Evolutionary conservation across 148 eudicot species (phyloP).

Genomic region (Cornus suecica): DNA sequence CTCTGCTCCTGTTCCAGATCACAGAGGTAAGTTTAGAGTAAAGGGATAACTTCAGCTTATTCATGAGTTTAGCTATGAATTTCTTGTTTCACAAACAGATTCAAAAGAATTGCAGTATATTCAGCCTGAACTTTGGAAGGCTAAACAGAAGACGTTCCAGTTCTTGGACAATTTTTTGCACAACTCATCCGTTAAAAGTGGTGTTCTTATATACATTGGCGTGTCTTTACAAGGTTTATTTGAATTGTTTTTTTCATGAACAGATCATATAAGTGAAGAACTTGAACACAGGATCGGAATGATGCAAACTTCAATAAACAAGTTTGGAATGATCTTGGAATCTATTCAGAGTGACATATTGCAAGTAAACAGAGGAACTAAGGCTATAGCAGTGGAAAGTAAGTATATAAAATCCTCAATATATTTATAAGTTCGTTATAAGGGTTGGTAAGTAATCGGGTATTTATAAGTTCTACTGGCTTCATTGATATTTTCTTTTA

Average conservation of each 20-base stretch:
- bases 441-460: too few relatives aligned
- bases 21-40: conserved; percentile 54
- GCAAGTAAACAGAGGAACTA: conserved; percentile 87
- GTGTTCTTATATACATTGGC: not conserved
- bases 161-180: not conserved
- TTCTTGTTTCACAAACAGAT: conserved; percentile 1
- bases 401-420: conserved; percentile 24
- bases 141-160: not conserved
- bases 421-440: conserved; percentile 1
- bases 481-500: not conserved
- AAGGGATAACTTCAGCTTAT: not conserved
- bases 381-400: conserved; percentile 75
- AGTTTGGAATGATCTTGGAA: conserved; percentile 79
- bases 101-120: not conserved
- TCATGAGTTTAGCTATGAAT: not conserved
- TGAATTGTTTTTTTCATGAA: conserved; percentile 2
- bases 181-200: not conserved
- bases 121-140: not conserved
- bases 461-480: not conserved
- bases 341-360: conserved; percentile 87
- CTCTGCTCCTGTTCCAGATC: conserved; percentile 49
- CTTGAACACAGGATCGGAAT: conserved; percentile 69
- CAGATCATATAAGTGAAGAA: conserved; percentile 82
- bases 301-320: conserved; percentile 71
- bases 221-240: not conserved